Evolutionary conservation across 1,284 basidiomycete genomes (phyloP).

Genomic region (Malassezia equina): DNA sequence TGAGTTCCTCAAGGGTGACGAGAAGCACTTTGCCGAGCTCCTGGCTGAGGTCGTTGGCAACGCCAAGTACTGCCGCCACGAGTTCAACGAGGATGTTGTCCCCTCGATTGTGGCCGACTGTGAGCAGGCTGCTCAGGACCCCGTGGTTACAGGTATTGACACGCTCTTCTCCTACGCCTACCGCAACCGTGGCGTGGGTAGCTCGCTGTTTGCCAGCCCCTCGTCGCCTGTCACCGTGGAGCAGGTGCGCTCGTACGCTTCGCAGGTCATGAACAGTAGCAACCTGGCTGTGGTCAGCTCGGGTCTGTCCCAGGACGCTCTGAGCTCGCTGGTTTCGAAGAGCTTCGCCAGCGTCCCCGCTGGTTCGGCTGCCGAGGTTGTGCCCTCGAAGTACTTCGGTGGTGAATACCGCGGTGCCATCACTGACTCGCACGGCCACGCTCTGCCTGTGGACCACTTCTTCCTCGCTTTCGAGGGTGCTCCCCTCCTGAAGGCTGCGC

Average conservation of each 20-base stretch:
- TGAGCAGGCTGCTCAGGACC: conserved; percentile 30
- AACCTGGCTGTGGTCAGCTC: conserved; percentile 45
- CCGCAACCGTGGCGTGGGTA: conserved; percentile 39
- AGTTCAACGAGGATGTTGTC: conserved; percentile 44
- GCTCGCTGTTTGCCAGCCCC: conserved; percentile 43
- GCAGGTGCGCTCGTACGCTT: conserved; percentile 34
- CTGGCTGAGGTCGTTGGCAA: conserved; percentile 40
- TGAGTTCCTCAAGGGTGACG: conserved; percentile 88
- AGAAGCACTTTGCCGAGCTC: conserved; percentile 53
- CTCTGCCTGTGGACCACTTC: conserved; percentile 36
- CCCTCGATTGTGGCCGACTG: conserved; percentile 36
- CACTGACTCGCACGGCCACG: conserved; percentile 32
- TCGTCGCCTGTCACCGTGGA: conserved; percentile 33
- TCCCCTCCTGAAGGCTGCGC: conserved; percentile 24
- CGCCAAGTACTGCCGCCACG: conserved; percentile 36
- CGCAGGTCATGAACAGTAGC: conserved; percentile 18
- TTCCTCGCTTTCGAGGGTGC: conserved; percentile 44
- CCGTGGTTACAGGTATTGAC: conserved; percentile 36
- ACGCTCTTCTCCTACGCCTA: conserved; percentile 41
- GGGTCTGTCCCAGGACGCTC: conserved; percentile 31
- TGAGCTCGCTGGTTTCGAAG: conserved; percentile 30
- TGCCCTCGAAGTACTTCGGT: conserved; percentile 43
- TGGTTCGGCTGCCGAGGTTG: conserved; percentile 17
- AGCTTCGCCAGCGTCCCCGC: conserved; percentile 30
- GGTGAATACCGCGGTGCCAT: conserved; percentile 42